Percentiles rank a stretch among this genome's conserved stretches.
phyloP scores from a whole-genome alignment of 208 protist genomes.

The Acanthamoeba healyi region DNA sequence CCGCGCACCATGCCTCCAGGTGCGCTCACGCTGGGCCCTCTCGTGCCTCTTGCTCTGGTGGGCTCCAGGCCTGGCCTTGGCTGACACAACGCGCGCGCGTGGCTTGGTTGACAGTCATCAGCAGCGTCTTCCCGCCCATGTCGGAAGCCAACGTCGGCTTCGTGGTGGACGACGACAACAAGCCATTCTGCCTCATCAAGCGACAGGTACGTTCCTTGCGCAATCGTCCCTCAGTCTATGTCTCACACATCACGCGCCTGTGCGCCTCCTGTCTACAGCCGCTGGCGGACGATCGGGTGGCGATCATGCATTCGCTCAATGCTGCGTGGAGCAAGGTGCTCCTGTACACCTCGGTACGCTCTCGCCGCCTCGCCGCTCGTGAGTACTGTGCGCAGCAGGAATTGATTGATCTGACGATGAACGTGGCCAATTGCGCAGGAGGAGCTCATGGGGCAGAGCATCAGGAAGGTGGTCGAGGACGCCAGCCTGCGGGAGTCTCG shows the following conservation, averaged over 20 bases:
- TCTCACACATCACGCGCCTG: not conserved
- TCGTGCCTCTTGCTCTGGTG: not conserved
- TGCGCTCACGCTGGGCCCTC: no score
- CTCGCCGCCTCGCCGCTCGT: not conserved
- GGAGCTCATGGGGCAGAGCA: conserved; percentile 38
- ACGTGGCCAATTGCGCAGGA: not conserved
- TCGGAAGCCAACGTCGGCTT: conserved; percentile 43
- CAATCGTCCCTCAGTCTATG: no score
- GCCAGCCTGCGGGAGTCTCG: conserved; percentile 45
- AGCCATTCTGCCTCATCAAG: conserved; percentile 69
- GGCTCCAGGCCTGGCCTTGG: no score
- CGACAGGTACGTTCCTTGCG: conserved; percentile 11
- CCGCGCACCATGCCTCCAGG: not conserved
- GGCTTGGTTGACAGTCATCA: conserved; percentile 40
- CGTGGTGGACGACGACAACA: conserved; percentile 61
- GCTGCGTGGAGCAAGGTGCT: not conserved
- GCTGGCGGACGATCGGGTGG: conserved; percentile 21
- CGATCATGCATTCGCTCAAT: conserved; percentile 14
- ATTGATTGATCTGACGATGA: not conserved
- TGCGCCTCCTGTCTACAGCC: not conserved
- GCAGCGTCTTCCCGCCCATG: conserved; percentile 46
- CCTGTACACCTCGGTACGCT: not conserved
- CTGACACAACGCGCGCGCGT: no score
- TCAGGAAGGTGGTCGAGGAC: conserved; percentile 24
- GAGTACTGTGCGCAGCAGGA: not conserved